Percentiles rank a stretch among this genome's conserved stretches.
phyloP scores from a whole-genome alignment of 2,329 filamentous ascomycete species.

The Capronia americana region DNA sequence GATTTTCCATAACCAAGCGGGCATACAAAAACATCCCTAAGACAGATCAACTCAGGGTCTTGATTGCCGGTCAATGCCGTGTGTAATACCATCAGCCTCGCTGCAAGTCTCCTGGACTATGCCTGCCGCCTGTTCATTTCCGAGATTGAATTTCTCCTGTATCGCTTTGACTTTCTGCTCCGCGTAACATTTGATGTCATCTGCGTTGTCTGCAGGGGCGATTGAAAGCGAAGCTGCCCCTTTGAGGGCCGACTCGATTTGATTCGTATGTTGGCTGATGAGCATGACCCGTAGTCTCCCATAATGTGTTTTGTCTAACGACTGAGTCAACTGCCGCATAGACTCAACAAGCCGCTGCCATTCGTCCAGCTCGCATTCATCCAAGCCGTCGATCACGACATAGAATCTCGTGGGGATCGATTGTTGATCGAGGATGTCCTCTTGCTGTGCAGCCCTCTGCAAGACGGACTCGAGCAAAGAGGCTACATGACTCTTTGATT shows the following conservation, averaged over 20 bases:
- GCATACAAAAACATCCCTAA: constrained; percentile 43
- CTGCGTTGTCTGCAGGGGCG: neutral
- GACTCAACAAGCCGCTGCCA: constrained; percentile 39
- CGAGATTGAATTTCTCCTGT: constrained; percentile 2
- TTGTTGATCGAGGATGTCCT: constrained; percentile 39
- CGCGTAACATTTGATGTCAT: constrained; percentile 1
- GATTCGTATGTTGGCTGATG: constrained; percentile 42
- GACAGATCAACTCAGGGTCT: neutral
- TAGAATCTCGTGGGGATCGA: constrained; percentile 23
- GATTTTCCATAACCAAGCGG: constrained; percentile 40
- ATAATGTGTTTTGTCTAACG: constrained; percentile 38
- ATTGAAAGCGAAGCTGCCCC: neutral
- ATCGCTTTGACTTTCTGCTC: neutral
- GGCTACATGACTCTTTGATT: neutral
- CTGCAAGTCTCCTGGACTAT: neutral
- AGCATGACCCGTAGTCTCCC: constrained; percentile 44
- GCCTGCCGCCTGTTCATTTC: neutral
- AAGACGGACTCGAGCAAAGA: neutral
- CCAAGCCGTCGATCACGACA: constrained; percentile 55
- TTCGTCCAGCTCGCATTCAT: constrained; percentile 49
- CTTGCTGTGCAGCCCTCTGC: neutral
- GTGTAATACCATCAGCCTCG: constrained; percentile 3
- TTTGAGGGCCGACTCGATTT: neutral
- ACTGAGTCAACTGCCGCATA: constrained; percentile 39
- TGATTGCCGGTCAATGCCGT: neutral